Conservation (phyloP, 306 rosid genomes). For the Gastrolobium bilobum region DNA sequence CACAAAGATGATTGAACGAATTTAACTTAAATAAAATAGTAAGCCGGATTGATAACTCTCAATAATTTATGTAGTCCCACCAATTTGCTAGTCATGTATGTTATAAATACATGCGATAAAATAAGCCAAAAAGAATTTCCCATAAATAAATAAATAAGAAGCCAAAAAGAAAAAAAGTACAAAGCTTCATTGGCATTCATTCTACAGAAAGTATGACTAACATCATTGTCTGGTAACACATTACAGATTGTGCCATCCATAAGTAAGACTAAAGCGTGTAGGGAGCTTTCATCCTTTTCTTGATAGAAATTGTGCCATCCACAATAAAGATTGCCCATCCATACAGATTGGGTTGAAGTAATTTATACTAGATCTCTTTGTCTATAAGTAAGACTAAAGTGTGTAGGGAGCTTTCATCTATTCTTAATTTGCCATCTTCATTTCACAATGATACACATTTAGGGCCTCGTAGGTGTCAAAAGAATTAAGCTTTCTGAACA, state of each 20-base stretch:
- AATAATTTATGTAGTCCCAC: constrained; percentile 15
- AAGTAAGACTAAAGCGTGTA: neutral
- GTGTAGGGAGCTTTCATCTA: constrained; percentile 13
- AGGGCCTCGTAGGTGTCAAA: neutral
- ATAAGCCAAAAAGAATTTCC: neutral
- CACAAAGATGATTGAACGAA: constrained; percentile 17
- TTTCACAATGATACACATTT: neutral
- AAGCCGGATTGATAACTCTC: constrained; percentile 8
- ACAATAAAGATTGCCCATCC: neutral
- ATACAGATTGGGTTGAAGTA: neutral
- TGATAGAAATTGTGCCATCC: neutral
- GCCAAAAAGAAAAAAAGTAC: neutral
- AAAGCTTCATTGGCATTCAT: neutral
- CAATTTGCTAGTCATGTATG: constrained; percentile 7
- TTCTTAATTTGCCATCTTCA: neutral
- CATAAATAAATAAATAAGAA: neutral
- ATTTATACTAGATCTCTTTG: neutral
- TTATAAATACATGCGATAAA: constrained; percentile 21
- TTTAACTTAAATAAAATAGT: constrained; percentile 23
- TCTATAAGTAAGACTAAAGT: neutral
- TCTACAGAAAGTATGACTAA: constrained; percentile 15
- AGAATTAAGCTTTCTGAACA: neutral
- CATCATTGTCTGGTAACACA: neutral
- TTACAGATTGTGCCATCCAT: neutral
- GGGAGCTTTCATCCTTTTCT: constrained; percentile 3